phyloP scores from a whole-genome alignment of 257 asterid species.

The Perilla frutescens region DNA sequence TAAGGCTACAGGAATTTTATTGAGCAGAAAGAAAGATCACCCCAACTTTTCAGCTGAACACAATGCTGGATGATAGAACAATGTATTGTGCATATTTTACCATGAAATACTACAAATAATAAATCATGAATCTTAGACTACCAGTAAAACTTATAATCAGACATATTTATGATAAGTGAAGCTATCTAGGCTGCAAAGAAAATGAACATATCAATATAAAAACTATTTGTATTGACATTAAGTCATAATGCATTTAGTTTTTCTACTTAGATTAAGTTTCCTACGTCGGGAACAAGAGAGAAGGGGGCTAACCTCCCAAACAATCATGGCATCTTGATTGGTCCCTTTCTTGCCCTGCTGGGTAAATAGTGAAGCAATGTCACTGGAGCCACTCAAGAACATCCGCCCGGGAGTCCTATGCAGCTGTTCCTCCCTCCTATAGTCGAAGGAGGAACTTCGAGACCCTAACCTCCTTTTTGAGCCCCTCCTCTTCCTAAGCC shows the following conservation, averaged over 20 bases:
- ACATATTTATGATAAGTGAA: not conserved
- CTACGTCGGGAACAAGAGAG: slow-evolving; percentile 22
- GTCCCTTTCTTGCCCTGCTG: slow-evolving; percentile 95
- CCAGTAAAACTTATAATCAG: not conserved
- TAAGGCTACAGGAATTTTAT: not conserved
- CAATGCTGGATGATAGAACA: not conserved
- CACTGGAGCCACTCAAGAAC: slow-evolving; percentile 84
- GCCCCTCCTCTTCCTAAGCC: slow-evolving; percentile 53
- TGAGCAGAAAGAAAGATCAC: not conserved
- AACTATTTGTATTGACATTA: not conserved
- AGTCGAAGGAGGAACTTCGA: slow-evolving; percentile 70
- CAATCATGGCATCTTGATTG: slow-evolving; percentile 96
- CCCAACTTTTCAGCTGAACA: slow-evolving; percentile 5
- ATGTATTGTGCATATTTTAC: slow-evolving; percentile 13
- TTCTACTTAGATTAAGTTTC: not conserved
- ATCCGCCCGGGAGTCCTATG: slow-evolving; percentile 78
- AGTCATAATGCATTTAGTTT: slow-evolving; percentile 2
- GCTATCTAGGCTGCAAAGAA: not conserved
- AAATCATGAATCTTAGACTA: not conserved
- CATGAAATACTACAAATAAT: slow-evolving; percentile 10
- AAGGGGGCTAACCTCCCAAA: slow-evolving; percentile 84
- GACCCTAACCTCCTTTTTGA: slow-evolving; percentile 54
- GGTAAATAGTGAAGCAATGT: slow-evolving; percentile 74
- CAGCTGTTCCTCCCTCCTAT: slow-evolving; percentile 65
- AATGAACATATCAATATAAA: slow-evolving; percentile 4